Conservation (phyloP, 176 grass and related monocot species). For the Oryza meridionalis region DNA sequence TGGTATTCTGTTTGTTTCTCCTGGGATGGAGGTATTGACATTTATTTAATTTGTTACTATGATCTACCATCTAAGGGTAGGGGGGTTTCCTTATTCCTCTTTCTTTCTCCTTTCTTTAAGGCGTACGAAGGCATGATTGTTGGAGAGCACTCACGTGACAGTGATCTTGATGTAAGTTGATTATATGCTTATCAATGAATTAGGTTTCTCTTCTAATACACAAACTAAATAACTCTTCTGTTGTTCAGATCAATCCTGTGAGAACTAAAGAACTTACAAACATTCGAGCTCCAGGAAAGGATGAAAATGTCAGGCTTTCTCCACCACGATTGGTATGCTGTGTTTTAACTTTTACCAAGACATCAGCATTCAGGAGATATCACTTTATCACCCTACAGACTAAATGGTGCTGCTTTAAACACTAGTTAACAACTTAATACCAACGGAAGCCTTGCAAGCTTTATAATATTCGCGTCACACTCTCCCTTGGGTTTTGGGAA, state of each 20-base stretch:
- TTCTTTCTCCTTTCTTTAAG: conserved; percentile 53
- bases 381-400: neutral
- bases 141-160: conserved; percentile 95
- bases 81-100: conserved; percentile 25
- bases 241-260: conserved; percentile 85
- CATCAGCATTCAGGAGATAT: neutral
- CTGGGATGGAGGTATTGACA: conserved; percentile 84
- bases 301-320: conserved; percentile 90
- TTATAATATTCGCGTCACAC: neutral
- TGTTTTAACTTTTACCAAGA: conserved; percentile 17
- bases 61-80: neutral
- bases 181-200: conserved; percentile 30
- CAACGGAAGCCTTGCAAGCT: conserved; percentile 12
- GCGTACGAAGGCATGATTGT: conserved; percentile 97
- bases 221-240: conserved; percentile 17
- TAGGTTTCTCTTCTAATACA: conserved; percentile 24
- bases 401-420: neutral
- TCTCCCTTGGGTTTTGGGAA: neutral
- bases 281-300: conserved; percentile 90
- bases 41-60: conserved; percentile 36
- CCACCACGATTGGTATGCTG: conserved; percentile 87
- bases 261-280: conserved; percentile 98
- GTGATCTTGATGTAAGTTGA: conserved; percentile 91
- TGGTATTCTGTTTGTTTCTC: conserved; percentile 94
- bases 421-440: neutral